Evolutionary conservation across 352 stramenopile genomes (phyloP), one percentile per base, ranked within the genome.

Genomic region (Phytopythium kandeliae): DNA sequence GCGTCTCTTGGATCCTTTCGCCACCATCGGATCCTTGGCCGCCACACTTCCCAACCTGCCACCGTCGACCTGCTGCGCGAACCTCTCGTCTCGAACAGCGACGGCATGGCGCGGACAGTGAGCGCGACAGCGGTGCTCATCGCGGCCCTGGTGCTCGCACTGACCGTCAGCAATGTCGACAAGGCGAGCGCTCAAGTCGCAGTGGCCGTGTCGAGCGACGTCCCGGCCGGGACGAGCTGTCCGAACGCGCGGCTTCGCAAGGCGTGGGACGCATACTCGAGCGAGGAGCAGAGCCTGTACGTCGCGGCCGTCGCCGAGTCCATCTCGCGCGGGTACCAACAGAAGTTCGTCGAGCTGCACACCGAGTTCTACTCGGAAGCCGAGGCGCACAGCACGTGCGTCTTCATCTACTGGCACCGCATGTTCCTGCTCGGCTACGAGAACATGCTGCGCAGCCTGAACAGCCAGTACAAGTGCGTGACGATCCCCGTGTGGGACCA

Each of bases 331-430:
- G 69, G 67, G 10, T 67, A 61, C 41, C 59, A 80, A 51, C 33
- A 62, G 17, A 78, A 75, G 48, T 89, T 89, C 57, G 52, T 84
- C 36, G 64, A 86, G 56, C 56, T 86, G 31, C 73, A 89, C 64
- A 76, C 48, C 15, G 72, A 88, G 13, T 51, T 38, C 5, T 19
- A 60, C 19, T 79, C 69, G 6, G 75, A 72, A 26, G 56, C 60
- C 11, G 62, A 85, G 48, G 78, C 78, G 2, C 78, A 89, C 31
- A 44, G 49, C 19, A 65, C 64, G 30, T 86, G 75, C 48, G 76
- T 85, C 69, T 89, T 89, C 60, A 74, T 77, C 24, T 87, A 86
- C 62, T 89, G 78, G 75, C 78, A 89, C 45, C 78, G 78, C 24
- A 69, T 71, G 48, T 63, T 82, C 44, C 47, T 87, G 1, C 40